phyloP scores from a whole-genome alignment of 225 moss, liverwort and hornwort species.

The Ulota crispa region DNA sequence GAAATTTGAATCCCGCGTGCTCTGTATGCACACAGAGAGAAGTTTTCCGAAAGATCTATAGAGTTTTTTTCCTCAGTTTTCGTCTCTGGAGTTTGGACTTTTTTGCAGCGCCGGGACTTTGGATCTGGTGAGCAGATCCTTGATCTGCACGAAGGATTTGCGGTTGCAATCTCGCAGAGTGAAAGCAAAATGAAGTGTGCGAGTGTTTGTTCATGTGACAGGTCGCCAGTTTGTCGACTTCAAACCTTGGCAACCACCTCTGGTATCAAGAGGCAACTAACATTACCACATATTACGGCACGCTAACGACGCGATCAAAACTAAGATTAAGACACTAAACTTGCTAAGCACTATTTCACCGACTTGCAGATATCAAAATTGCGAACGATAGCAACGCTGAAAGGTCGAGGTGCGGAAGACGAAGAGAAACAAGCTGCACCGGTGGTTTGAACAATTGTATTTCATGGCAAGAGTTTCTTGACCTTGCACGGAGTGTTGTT shows the following conservation, averaged over 20 bases:
- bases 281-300: neutral
- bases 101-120: neutral
- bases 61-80: neutral
- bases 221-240: neutral
- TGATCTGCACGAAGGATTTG: neutral
- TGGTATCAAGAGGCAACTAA: neutral
- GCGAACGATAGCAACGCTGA: neutral
- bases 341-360: neutral
- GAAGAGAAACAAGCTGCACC: neutral
- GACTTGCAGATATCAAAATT: neutral
- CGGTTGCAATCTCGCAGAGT: neutral
- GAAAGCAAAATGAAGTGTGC: neutral
- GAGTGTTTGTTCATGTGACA: neutral
- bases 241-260: slow-evolving; percentile 16
- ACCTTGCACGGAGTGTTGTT: neutral
- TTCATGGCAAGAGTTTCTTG: neutral
- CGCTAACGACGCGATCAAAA: neutral
- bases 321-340: neutral
- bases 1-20: neutral
- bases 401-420: slow-evolving; percentile 3
- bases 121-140: neutral
- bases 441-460: neutral
- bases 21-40: neutral
- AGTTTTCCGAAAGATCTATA: too few relatives aligned
- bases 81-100: neutral